Evolutionary conservation across 176 grass and related monocot genomes (phyloP), one percentile per base, ranked within the genome.

Genomic region (Panicum miliaceum): DNA sequence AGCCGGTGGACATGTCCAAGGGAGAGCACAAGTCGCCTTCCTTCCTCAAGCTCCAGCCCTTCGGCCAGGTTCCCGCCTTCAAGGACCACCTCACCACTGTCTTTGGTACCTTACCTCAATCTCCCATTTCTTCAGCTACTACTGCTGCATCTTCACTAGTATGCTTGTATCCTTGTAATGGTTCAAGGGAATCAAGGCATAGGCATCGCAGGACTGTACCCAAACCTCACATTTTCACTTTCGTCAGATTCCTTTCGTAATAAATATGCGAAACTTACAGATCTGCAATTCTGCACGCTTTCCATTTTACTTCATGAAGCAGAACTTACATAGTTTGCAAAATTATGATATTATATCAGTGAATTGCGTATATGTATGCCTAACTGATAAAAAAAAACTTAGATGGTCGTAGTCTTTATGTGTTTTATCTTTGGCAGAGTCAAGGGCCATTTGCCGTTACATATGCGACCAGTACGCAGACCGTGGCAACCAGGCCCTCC

Each of bases 11-110:
- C 88, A 94, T 97, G 92, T 83, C 94, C 92, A 97, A 94, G 83
- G 92, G 86, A 61, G 88, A 94, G 86, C 92, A 97, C 88, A 94
- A 91, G 67, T 94, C 92, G 51, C 88, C 90, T 15, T 91, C 91
- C 57, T 97, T 89, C 85, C 90, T 97, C 59, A 97, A 97, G 87
- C 81, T 94, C 74, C 95, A 97, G 84, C 92, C 95, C 64, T 97
- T 97, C 81, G 90, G 95, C 75, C 95, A 97, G 72, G 92, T 97
- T 45, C 95, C 95, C 26, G 95, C 90, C 27, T 97, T 97, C 88
- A 91, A 91, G 76, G 95, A 97, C 78, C 84, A 91, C 77, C 88
- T 89, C 64, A 89, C 90, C 57, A 85, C 90, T 18, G 85, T 97
- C 34, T 97, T 97, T 65, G 95, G 94, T 97, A 72, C 12, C 68